These are phyloP conservation scores for Leucogyrophana mollusca DNA, from an alignment of 768 basidiomycete species.

Conservation along the genomic window DNA sequence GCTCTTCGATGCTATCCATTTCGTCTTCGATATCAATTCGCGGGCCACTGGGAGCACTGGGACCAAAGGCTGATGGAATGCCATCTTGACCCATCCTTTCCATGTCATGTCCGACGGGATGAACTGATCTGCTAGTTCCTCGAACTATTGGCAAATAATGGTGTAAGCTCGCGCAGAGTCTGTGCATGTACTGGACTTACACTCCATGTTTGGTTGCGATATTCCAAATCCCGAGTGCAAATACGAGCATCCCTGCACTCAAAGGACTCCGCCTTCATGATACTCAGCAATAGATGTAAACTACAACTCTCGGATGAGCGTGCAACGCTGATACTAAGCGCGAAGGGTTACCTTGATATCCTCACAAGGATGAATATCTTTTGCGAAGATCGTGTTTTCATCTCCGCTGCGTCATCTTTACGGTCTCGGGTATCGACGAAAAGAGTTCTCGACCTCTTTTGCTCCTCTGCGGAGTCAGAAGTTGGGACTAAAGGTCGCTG, in stretches of 20 bases:
- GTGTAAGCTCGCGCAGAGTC: too few species aligned
- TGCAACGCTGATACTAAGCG: background rate
- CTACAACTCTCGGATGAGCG: constrained; percentile 33
- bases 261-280: constrained; percentile 82
- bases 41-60: constrained; percentile 79
- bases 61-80: constrained; percentile 74
- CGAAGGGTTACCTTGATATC: constrained; percentile 56
- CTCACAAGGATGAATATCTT: constrained; percentile 83
- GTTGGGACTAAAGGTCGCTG: constrained; percentile 15
- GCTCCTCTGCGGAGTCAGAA: constrained; percentile 18
- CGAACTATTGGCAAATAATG: constrained; percentile 49
- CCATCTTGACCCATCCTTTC: constrained; percentile 83
- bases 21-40: constrained; percentile 76
- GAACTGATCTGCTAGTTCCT: constrained; percentile 77
- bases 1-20: constrained; percentile 51
- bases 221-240: constrained; percentile 76
- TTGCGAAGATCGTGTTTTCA: constrained; percentile 77
- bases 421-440: background rate
- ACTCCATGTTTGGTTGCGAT: constrained; percentile 81
- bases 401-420: constrained; percentile 69
- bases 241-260: constrained; percentile 79
- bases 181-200: constrained; percentile 40
- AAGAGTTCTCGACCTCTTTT: constrained; percentile 11
- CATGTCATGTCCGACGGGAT: constrained; percentile 76
- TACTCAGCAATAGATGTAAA: constrained; percentile 70